Percentiles rank a stretch among this genome's conserved stretches.
These are phyloP conservation scores for Dujonia santamariae DNA, from an alignment of 1,139 yeast genomes.

Conservation along the genomic window DNA sequence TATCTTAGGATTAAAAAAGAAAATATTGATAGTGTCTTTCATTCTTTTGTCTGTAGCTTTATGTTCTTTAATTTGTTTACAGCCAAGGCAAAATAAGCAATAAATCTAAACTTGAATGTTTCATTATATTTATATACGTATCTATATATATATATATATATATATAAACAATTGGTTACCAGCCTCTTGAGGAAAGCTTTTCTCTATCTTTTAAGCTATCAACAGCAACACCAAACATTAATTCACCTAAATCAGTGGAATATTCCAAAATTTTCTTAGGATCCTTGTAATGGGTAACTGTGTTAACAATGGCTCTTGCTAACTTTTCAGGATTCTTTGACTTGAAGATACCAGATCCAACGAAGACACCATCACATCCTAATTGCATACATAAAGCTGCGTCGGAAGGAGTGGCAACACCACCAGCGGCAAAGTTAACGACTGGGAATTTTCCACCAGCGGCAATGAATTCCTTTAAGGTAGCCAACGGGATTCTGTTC, in stretches of 20 bases:
- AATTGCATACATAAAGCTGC: slow-evolving; percentile 87
- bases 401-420: slow-evolving; percentile 87
- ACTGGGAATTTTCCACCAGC: slow-evolving; percentile 70
- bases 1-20: too few relatives aligned
- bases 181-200: slow-evolving; percentile 51
- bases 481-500: slow-evolving; percentile 53
- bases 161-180: slow-evolving; percentile 27
- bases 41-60: too few relatives aligned
- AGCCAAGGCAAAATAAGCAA: too few relatives aligned
- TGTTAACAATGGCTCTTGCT: slow-evolving; percentile 79
- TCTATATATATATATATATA: not conserved
- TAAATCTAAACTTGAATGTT: not conserved
- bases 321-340: slow-evolving; percentile 71
- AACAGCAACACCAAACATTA: slow-evolving; percentile 69
- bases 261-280: slow-evolving; percentile 63
- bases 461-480: slow-evolving; percentile 50
- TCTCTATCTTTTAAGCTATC: slow-evolving; percentile 47
- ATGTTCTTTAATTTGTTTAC: too few relatives aligned
- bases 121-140: not conserved
- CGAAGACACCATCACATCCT: slow-evolving; percentile 91
- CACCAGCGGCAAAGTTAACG: slow-evolving; percentile 89
- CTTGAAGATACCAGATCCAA: slow-evolving; percentile 87
- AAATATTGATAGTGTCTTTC: too few relatives aligned
- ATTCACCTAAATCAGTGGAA: slow-evolving; percentile 73
- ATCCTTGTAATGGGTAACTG: slow-evolving; percentile 72